These are phyloP conservation scores for Purshia tridentata DNA, from an alignment of 306 rosid species.

Conservation along the genomic window DNA sequence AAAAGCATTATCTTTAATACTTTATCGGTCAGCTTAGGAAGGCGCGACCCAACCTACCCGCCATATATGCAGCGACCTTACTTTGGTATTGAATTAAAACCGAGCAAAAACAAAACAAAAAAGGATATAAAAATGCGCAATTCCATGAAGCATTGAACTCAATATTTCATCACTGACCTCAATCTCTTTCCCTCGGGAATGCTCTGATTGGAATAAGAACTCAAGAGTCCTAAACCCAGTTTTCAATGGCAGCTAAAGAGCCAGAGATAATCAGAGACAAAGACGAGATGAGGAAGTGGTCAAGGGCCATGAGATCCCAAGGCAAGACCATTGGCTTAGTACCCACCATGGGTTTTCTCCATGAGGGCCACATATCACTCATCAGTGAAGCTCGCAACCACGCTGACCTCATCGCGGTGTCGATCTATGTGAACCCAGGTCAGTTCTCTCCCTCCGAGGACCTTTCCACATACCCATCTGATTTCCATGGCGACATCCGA, in stretches of 20 bases:
- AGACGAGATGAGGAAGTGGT: conserved; percentile 69
- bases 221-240: neutral
- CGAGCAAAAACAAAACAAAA: too few relatives aligned
- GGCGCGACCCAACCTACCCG: conserved; percentile 1
- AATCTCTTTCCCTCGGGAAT: neutral
- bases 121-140: neutral
- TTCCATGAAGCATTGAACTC: too few relatives aligned
- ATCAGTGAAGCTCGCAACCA: conserved; percentile 52
- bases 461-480: conserved; percentile 85
- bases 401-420: conserved; percentile 54
- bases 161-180: neutral
- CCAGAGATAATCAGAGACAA: conserved; percentile 56
- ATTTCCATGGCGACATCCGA: conserved; percentile 59
- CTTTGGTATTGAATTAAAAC: too few relatives aligned
- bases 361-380: conserved; percentile 74
- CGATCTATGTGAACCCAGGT: conserved; percentile 84
- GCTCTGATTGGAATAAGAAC: too few relatives aligned
- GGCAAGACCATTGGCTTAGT: conserved; percentile 62
- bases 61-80: neutral
- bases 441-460: conserved; percentile 88
- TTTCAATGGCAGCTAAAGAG: conserved; percentile 44
- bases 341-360: conserved; percentile 95
- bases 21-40: neutral
- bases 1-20: neutral
- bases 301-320: conserved; percentile 67